Base-by-base conservation (phyloP, 176 grass and related monocot genomes). In the Aegilops bicornis region DNA sequence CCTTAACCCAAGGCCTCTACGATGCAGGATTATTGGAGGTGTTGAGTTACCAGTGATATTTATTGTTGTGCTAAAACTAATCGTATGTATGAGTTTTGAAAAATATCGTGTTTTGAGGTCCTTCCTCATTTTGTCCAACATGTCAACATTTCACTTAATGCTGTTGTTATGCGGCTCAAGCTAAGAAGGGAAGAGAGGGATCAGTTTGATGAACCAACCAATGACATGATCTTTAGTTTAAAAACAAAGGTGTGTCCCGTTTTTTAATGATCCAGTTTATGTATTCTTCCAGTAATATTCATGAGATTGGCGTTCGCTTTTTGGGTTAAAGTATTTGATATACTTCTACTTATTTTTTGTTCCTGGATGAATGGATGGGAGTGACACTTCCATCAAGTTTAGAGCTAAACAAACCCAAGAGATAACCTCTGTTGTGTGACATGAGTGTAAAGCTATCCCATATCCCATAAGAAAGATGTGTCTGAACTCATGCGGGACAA, bases 171-270 rank as follows among this genome's bases (percentile, higher is more conserved):
- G 70, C 88, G 88, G 5, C 90, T 98, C 3, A 98, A 94, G 70
- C 89, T 94, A 81, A 98, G 90, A 6, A 95, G 93, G 83, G 96
- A 95, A 89, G 93, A 98, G 89, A 98, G 93, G 61, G 96, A 98
- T 62, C 93, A 98, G 62, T 98, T 98, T 82, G 90, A 98, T 91
- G 96, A 95, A 91, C 93, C 96, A 86, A 98, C 80, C 85, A 91
- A 94, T 27, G 88, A 94, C 76, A 94, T 37, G 36, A 37, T 37
- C 36, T 37, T 37, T 37, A 7, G 36, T 37, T 37, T 37, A 37
- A 37, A 37, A 37, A 7, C n/a, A n/a, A n/a, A n/a, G n/a, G n/a
- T n/a, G n/a, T n/a, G n/a, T n/a, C n/a, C n/a, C n/a, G n/a, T n/a
- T n/a, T n/a, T n/a, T n/a, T n/a, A n/a, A n/a, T n/a, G n/a, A n/a